Percentiles rank a stretch among this genome's conserved stretches.
These are phyloP conservation scores for Rhizopus delemar DNA, from an alignment of 371 early-diverging fungal genomes.

Conservation along the genomic window DNA sequence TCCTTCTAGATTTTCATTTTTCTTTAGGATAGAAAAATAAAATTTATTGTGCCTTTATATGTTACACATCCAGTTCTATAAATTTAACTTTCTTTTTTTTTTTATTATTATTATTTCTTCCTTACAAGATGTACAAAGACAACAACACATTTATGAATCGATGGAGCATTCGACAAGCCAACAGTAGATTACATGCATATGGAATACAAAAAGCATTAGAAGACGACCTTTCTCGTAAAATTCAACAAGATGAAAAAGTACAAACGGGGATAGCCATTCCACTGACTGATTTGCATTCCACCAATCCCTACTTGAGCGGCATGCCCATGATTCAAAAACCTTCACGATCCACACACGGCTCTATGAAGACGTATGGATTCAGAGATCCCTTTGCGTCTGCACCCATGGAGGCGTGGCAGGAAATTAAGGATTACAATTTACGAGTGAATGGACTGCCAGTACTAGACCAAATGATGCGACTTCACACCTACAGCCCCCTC, in stretches of 20 bases:
- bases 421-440: slow-evolving; percentile 53
- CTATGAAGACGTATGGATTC: slow-evolving; percentile 34
- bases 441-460: slow-evolving; percentile 50
- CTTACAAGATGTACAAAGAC: background rate
- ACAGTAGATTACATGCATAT: slow-evolving; percentile 37
- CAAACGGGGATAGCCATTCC: slow-evolving; percentile 32
- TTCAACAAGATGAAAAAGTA: slow-evolving; percentile 31
- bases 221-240: slow-evolving; percentile 37
- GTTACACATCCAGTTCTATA: no score
- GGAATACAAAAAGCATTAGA: slow-evolving; percentile 39
- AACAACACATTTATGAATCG: slow-evolving; percentile 7
- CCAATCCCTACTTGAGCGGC: slow-evolving; percentile 35
- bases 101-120: background rate
- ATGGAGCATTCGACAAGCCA: slow-evolving; percentile 54
- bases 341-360: slow-evolving; percentile 15
- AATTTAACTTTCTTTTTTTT: background rate
- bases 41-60: no score
- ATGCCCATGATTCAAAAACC: slow-evolving; percentile 21
- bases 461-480: slow-evolving; percentile 49
- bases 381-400: slow-evolving; percentile 46
- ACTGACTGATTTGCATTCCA: slow-evolving; percentile 27
- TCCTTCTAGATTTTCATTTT: no score
- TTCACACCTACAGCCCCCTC: slow-evolving; percentile 40
- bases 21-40: no score
- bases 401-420: slow-evolving; percentile 56